Conservation (phyloP, 805 yeast species). For the Suhomyces sp. region DNA sequence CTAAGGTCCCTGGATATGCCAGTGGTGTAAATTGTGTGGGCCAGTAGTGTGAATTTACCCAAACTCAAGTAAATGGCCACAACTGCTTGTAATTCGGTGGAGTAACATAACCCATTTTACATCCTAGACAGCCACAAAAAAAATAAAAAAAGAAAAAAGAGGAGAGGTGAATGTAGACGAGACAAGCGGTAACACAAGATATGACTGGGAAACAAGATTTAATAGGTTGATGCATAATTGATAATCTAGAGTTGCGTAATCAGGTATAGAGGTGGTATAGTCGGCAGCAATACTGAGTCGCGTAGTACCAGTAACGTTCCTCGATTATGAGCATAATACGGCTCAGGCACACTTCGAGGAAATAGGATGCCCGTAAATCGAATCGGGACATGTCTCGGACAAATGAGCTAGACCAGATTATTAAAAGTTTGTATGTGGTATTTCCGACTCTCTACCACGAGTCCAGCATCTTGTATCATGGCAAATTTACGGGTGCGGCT, state of each 20-base stretch:
- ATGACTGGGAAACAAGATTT: neutral
- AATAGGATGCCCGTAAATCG: neutral
- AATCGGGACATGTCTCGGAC: neutral
- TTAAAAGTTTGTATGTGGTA: neutral
- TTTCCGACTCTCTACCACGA: neutral
- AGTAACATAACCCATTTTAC: neutral
- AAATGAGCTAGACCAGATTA: neutral
- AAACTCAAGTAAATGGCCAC: neutral
- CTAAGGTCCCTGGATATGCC: conserved; percentile 1
- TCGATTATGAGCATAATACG: neutral
- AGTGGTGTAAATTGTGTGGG: neutral
- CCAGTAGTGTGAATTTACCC: neutral
- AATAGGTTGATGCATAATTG: neutral
- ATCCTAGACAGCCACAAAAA: neutral
- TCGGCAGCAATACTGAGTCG: neutral
- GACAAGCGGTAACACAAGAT: neutral
- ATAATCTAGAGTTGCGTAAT: neutral
- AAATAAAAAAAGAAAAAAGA: neutral
- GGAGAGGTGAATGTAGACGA: neutral
- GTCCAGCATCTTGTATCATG: neutral
- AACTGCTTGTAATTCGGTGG: neutral
- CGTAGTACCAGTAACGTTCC: neutral
- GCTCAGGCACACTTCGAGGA: neutral
- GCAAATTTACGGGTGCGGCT: neutral
- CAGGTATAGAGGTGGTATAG: neutral